Evolutionary conservation across 2,329 filamentous ascomycete genomes (phyloP).

Genomic region (Penicillium occitanis): DNA sequence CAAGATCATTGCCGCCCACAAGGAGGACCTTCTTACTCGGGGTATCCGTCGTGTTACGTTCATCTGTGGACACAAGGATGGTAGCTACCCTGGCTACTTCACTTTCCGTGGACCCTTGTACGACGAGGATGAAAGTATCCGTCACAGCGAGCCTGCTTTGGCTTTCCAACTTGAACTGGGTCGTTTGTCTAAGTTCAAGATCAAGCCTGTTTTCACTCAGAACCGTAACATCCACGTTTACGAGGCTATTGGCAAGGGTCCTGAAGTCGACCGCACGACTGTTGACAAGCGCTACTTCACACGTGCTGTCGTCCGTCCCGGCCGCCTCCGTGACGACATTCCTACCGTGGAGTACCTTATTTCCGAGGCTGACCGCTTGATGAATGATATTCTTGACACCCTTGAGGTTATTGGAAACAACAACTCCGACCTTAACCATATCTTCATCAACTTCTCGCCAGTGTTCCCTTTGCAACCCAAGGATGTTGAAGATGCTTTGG

Average conservation of each 20-base stretch:
- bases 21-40: constrained; percentile 76
- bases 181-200: constrained; percentile 93
- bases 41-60: constrained; percentile 89
- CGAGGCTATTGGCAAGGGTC: constrained; percentile 90
- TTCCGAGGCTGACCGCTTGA: constrained; percentile 90
- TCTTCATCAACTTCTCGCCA: constrained; percentile 99
- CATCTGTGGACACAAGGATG: constrained; percentile 92
- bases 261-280: constrained; percentile 71
- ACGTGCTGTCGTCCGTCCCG: constrained; percentile 89
- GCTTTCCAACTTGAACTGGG: constrained; percentile 98
- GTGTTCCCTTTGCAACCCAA: constrained; percentile 88
- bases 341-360: constrained; percentile 98
- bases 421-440: constrained; percentile 98
- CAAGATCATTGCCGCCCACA: constrained; percentile 74
- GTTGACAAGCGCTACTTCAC: constrained; percentile 90
- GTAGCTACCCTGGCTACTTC: constrained; percentile 94
- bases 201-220: constrained; percentile 97
- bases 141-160: constrained; percentile 92
- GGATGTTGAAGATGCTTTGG: constrained; percentile 89
- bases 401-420: constrained; percentile 99
- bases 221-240: constrained; percentile 99
- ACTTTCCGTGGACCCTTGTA: constrained; percentile 94
- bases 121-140: constrained; percentile 89
- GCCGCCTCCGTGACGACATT: constrained; percentile 93
- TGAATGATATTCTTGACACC: constrained; percentile 97